These are phyloP conservation scores for Trichophyton mentagrophytes DNA, from an alignment of 2,329 filamentous ascomycete species.

Conservation along the genomic window DNA sequence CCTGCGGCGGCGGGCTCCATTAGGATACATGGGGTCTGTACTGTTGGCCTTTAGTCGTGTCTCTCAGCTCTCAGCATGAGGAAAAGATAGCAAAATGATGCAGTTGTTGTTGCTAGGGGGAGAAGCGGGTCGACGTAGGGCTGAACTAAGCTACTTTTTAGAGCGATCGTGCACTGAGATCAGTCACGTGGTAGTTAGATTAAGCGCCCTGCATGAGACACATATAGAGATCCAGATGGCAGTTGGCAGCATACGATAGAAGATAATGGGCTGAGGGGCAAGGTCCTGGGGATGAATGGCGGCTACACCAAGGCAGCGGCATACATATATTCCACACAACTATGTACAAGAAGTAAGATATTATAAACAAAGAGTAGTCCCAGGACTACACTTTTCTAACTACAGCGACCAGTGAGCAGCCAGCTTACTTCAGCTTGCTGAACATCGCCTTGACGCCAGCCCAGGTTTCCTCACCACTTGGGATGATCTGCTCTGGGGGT, in stretches of 20 bases:
- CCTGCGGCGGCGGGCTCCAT: constrained; percentile 7
- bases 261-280: too few relatives aligned
- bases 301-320: not conserved
- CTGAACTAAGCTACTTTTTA: constrained; percentile 1
- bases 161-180: not conserved
- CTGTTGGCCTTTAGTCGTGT: not conserved
- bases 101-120: not conserved
- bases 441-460: constrained; percentile 23
- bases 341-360: not conserved
- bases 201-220: not conserved
- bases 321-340: not conserved
- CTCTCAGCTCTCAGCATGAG: not conserved
- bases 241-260: not conserved
- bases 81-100: not conserved
- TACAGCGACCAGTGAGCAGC: not conserved
- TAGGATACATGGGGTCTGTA: constrained; percentile 5
- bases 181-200: not conserved
- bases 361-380: not conserved
- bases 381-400: not conserved
- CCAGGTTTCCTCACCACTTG: constrained; percentile 37
- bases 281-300: too few relatives aligned
- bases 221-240: not conserved
- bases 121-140: not conserved
- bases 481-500: constrained; percentile 37
- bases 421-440: not conserved